Percentiles rank a stretch among this genome's conserved stretches.
These are phyloP conservation scores for Leucoagaricus sp. DNA, from an alignment of 1,284 basidiomycete species.

Conservation along the genomic window DNA sequence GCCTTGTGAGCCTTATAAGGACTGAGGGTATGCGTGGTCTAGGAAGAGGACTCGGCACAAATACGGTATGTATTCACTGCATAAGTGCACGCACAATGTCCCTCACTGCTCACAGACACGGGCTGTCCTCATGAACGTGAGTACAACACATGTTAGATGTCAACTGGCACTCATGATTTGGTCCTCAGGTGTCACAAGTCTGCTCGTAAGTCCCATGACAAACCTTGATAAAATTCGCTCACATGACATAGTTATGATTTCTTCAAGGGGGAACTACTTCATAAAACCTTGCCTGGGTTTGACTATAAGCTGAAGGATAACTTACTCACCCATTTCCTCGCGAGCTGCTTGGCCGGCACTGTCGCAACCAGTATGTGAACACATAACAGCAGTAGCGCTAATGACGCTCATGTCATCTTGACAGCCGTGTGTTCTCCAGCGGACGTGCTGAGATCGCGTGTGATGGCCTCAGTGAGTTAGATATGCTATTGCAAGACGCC, in stretches of 20 bases:
- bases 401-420: constrained; percentile 17
- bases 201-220: constrained; percentile 62
- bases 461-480: constrained; percentile 69
- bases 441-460: constrained; percentile 80
- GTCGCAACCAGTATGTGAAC: constrained; percentile 75
- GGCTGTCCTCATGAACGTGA: constrained; percentile 87
- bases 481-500: neutral
- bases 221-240: neutral
- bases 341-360: constrained; percentile 77
- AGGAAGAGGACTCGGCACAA: constrained; percentile 78
- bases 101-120: constrained; percentile 48
- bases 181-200: constrained; percentile 72
- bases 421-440: constrained; percentile 86
- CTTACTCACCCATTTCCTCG: constrained; percentile 62
- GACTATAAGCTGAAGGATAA: constrained; percentile 73
- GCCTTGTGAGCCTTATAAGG: constrained; percentile 62
- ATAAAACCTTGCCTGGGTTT: constrained; percentile 52
- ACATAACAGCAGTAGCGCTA: neutral
- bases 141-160: constrained; percentile 26
- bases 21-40: constrained; percentile 76
- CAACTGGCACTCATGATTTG: constrained; percentile 15
- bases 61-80: constrained; percentile 51
- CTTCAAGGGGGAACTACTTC: constrained; percentile 74
- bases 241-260: constrained; percentile 74
- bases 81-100: neutral